Percentiles rank a stretch among this genome's conserved stretches.
Conservation (phyloP, 2,329 filamentous ascomycete species). For the Blumeria hordei region DNA sequence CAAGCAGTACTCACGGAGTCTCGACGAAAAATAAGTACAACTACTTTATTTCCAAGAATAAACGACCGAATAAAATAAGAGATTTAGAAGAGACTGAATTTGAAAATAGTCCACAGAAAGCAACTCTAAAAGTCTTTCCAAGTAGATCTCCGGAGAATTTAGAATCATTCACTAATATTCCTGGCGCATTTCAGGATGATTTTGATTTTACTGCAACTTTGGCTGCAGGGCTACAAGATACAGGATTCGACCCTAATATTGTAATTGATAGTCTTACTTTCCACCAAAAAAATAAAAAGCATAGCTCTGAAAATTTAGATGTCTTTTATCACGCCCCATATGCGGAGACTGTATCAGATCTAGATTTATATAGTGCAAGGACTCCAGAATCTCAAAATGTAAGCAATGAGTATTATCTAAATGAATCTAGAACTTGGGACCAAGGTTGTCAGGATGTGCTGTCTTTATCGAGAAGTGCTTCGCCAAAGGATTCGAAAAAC, state of each 20-base stretch:
- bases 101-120: too few relatives aligned
- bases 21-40: too few relatives aligned
- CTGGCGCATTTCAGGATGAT: slow-evolving; percentile 42
- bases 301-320: slow-evolving; percentile 26
- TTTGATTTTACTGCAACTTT: slow-evolving; percentile 45
- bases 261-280: slow-evolving; percentile 42
- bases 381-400: neutral
- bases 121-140: too few relatives aligned
- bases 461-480: neutral
- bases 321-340: slow-evolving; percentile 25
- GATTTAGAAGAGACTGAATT: too few relatives aligned
- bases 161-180: slow-evolving; percentile 22
- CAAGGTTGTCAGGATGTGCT: neutral
- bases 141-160: too few relatives aligned
- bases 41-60: too few relatives aligned
- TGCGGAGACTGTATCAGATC: slow-evolving; percentile 23
- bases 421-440: neutral
- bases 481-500: neutral
- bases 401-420: neutral
- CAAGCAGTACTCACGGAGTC: too few relatives aligned
- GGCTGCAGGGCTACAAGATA: slow-evolving; percentile 41
- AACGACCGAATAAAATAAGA: too few relatives aligned
- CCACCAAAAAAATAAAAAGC: slow-evolving; percentile 37
- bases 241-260: slow-evolving; percentile 46
- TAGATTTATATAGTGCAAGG: slow-evolving; percentile 10